phyloP scores from a whole-genome alignment of 345 rosid genomes.

The Eucalyptus leucophloia region DNA sequence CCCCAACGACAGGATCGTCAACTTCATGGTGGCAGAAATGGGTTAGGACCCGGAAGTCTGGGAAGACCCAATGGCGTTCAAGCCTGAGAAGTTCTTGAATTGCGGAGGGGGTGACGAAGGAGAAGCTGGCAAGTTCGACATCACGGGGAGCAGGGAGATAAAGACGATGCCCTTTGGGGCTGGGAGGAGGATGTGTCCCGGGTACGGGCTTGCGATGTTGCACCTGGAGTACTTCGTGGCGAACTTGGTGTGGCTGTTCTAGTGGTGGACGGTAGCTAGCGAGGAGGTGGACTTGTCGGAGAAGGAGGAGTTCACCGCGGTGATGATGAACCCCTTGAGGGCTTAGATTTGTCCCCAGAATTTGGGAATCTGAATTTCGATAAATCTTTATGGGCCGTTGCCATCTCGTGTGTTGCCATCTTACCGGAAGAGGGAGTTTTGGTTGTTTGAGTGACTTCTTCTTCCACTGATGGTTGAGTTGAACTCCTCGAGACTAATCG shows the following conservation, averaged over 20 bases:
- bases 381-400: not conserved
- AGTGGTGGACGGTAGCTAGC: not conserved
- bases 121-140: not conserved
- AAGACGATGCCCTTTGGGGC: not conserved
- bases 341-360: not conserved
- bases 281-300: not conserved
- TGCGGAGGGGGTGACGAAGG: not conserved
- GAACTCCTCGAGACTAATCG: too few species aligned
- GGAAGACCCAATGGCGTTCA: not conserved
- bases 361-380: not conserved
- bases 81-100: not conserved
- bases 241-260: not conserved
- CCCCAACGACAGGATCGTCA: not conserved
- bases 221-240: constrained; percentile 1
- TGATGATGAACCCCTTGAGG: constrained; percentile 1
- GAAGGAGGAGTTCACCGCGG: not conserved
- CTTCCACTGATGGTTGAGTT: too few species aligned
- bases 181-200: not conserved
- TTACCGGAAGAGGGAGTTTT: too few species aligned
- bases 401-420: too few species aligned
- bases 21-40: not conserved
- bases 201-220: not conserved
- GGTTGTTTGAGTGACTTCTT: too few species aligned
- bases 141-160: not conserved
- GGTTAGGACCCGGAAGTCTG: not conserved